These are phyloP conservation scores for Sphagnum tenellum DNA, from an alignment of 225 moss, liverwort and hornwort genomes.

Conservation along the genomic window DNA sequence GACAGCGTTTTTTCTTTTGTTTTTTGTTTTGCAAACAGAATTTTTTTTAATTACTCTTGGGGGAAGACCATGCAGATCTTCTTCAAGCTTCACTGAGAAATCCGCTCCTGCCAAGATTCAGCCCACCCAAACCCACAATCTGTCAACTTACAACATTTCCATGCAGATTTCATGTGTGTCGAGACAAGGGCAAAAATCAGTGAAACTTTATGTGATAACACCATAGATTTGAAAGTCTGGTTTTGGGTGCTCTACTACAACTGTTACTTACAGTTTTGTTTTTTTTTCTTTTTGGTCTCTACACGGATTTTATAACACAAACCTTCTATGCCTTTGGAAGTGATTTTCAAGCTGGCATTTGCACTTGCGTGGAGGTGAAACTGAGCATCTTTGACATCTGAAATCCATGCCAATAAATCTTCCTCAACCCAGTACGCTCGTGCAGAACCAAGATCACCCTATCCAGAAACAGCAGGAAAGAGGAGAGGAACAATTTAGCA, in stretches of 20 bases:
- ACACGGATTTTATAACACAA: too few species aligned
- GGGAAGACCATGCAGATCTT: conserved; percentile 45
- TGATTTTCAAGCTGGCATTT: conserved; percentile 42
- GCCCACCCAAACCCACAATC: neutral
- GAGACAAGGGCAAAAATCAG: neutral
- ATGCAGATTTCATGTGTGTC: conserved; percentile 4
- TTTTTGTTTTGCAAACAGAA: too few species aligned
- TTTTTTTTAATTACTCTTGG: too few species aligned
- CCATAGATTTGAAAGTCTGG: neutral
- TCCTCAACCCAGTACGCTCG: conserved; percentile 73
- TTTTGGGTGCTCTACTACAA: neutral
- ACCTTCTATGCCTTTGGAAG: conserved; percentile 79
- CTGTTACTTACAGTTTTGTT: too few species aligned
- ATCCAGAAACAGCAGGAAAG: conserved; percentile 3
- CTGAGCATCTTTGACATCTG: conserved; percentile 22
- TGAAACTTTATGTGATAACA: conserved; percentile 2
- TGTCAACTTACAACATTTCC: neutral
- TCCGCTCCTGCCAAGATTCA: conserved; percentile 42
- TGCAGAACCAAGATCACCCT: conserved; percentile 70
- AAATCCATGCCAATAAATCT: conserved; percentile 58
- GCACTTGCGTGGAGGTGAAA: conserved; percentile 58
- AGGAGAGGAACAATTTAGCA: neutral
- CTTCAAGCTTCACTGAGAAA: conserved; percentile 47
- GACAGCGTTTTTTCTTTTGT: too few species aligned
- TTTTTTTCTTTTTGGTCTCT: neutral